A percentile compares a stretch with the other conserved stretches of the same genome.
Evolutionary conservation across 768 basidiomycete genomes (phyloP).

Genomic region (Leucosporidium yakuticum): DNA sequence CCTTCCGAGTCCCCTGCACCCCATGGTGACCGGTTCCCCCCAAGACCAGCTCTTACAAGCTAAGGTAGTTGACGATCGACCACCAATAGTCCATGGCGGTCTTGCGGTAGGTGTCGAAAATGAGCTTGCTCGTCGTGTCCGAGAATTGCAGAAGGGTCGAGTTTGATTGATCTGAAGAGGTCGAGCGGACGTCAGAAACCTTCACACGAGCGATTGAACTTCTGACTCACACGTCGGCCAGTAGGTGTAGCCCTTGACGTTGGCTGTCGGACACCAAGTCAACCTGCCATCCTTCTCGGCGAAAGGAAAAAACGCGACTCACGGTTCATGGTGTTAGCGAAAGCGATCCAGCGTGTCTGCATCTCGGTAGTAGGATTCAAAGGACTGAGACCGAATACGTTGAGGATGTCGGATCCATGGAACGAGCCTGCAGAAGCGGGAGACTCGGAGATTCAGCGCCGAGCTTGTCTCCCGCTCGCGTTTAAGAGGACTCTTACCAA

Average conservation of each 20-base stretch:
- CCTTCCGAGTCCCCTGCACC: no score
- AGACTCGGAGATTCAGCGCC: no score
- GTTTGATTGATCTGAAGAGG: constrained; percentile 5
- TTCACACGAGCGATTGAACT: no score
- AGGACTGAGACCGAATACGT: neutral
- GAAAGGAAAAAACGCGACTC: neutral
- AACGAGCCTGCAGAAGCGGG: neutral
- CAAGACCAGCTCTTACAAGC: no score
- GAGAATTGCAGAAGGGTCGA: constrained; percentile 16
- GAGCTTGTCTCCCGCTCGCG: no score
- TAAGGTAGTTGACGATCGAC: no score
- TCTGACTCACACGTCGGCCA: constrained; percentile 7
- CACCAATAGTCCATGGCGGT: constrained; percentile 6
- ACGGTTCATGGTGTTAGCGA: constrained; percentile 9
- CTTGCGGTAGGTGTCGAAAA: constrained; percentile 8
- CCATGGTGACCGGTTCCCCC: no score
- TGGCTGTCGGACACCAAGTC: neutral
- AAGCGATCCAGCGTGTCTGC: constrained; percentile 14
- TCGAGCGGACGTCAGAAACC: no score
- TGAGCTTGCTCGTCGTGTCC: neutral
- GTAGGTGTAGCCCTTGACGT: constrained; percentile 6
- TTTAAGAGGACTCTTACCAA: no score
- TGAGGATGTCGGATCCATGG: constrained; percentile 8
- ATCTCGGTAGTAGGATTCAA: constrained; percentile 12
- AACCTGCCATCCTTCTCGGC: no score